Conservation (phyloP, 768 basidiomycete species). For the Suillus plorans region DNA sequence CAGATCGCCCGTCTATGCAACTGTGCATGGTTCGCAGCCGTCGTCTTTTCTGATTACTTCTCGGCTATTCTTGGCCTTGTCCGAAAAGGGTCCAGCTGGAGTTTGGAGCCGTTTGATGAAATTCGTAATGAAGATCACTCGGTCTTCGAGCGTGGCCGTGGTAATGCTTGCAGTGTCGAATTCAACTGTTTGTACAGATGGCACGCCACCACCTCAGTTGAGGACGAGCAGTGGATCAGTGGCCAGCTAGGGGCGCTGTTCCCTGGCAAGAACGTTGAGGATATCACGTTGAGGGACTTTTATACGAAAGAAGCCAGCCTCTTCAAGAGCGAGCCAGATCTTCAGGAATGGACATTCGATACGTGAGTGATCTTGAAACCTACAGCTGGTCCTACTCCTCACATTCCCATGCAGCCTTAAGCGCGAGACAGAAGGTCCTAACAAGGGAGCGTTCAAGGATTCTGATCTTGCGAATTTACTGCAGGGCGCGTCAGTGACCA, state of each 20-base stretch:
- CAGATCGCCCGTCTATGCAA: slow-evolving; percentile 78
- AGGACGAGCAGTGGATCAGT: slow-evolving; percentile 71
- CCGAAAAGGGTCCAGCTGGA: slow-evolving; percentile 75
- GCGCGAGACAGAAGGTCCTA: slow-evolving; percentile 52
- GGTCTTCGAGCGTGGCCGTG: slow-evolving; percentile 75
- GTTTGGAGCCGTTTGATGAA: slow-evolving; percentile 74
- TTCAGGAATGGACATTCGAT: slow-evolving; percentile 68
- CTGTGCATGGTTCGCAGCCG: slow-evolving; percentile 74
- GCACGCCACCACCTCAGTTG: slow-evolving; percentile 77
- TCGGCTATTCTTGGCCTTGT: slow-evolving; percentile 78
- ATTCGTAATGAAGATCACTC: slow-evolving; percentile 61
- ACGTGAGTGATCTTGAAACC: slow-evolving; percentile 36
- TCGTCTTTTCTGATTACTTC: slow-evolving; percentile 85
- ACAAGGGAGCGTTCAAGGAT: slow-evolving; percentile 52
- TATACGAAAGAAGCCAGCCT: slow-evolving; percentile 41
- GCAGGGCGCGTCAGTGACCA: slow-evolving; percentile 58
- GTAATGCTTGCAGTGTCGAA: slow-evolving; percentile 84
- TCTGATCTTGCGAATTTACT: slow-evolving; percentile 66
- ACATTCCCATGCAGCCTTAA: slow-evolving; percentile 42
- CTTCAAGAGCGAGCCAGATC: slow-evolving; percentile 41
- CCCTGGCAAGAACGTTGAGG: slow-evolving; percentile 47
- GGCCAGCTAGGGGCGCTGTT: slow-evolving; percentile 52
- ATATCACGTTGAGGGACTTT: slow-evolving; percentile 52
- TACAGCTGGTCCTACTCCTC: slow-evolving; percentile 3
- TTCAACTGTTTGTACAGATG: slow-evolving; percentile 86